Evolutionary conservation across 768 basidiomycete genomes (phyloP).

Genomic region (Podaxis sp.): DNA sequence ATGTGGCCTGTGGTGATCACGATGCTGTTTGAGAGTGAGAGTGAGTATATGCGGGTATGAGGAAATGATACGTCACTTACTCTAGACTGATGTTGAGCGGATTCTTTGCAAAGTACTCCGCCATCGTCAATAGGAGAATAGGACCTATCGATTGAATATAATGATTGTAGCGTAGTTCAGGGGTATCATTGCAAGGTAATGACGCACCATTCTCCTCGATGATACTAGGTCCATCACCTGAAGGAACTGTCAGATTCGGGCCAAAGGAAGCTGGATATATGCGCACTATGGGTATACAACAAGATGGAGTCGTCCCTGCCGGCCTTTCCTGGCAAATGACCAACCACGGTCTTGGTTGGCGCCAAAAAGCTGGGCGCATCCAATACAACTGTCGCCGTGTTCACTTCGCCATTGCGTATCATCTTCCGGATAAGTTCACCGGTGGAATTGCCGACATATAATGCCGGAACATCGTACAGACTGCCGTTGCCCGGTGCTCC

Average conservation of each 20-base stretch:
- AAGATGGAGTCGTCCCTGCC: slow-evolving; percentile 23
- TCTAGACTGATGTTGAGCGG: slow-evolving; percentile 27
- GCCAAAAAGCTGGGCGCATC: slow-evolving; percentile 28
- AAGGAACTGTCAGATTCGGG: background rate
- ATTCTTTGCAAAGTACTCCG: slow-evolving; percentile 28
- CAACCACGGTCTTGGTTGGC: slow-evolving; percentile 23
- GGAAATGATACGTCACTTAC: slow-evolving; percentile 15
- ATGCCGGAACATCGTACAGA: slow-evolving; percentile 28
- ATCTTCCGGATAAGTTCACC: slow-evolving; percentile 27
- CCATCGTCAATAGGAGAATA: slow-evolving; percentile 29
- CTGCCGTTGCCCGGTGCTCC: slow-evolving; percentile 24
- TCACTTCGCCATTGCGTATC: slow-evolving; percentile 19
- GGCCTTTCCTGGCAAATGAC: slow-evolving; percentile 23
- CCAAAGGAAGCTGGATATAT: background rate
- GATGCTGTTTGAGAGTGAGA: slow-evolving; percentile 19
- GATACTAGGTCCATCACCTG: slow-evolving; percentile 32
- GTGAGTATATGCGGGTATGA: background rate
- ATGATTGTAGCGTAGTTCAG: background rate
- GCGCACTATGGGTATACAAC: slow-evolving; percentile 31
- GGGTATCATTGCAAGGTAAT: background rate
- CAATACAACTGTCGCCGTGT: slow-evolving; percentile 28
- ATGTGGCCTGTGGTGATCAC: slow-evolving; percentile 31
- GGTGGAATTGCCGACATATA: slow-evolving; percentile 30
- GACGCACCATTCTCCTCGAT: slow-evolving; percentile 30
- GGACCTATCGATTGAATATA: slow-evolving; percentile 20